Base-by-base conservation (phyloP, 345 rosid species). In the Acer campestre region DNA sequence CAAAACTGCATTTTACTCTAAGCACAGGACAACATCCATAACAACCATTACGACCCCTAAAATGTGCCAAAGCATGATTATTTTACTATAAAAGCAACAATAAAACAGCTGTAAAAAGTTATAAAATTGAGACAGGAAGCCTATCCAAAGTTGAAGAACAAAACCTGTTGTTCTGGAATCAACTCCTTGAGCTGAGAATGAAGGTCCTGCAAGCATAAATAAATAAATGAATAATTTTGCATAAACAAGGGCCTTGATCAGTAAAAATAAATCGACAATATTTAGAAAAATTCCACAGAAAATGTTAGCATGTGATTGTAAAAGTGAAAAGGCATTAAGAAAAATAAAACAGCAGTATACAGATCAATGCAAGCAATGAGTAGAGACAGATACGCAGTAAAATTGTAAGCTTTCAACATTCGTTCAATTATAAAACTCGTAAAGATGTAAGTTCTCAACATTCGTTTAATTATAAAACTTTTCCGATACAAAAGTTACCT, bases 151-250 rank as follows among this genome's bases (percentile, higher is more conserved):
- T 3, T 38, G 35, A 4, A 25, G 62, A 61, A 65, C 71, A 61
- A 68, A 68, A 91, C 99, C 97, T 94, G 99, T 82, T 96, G 95
- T 79, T 92, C 97, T 1, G 99, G 99, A 83, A 96, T 96, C 84
- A 94, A 76, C 82, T 92, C 98, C 83, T 85, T 91, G 81, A 96
- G 85, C 90, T 92, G 97, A 71, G 98, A 91, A 79, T 88, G 90
- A 71, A 96, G 95, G 81, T 92, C 97, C 99, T 96, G 84, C 67
- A 76, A 53, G n/a, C 49, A 44, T 48, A 80, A 61, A 80, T 40
- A 77, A 68, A 70, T 18, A 75, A 58, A 42, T 38, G 56, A 65
- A 27, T 66, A 61, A 29, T 70, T 20, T 67, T 10, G 73, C 7
- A 53, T 40, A 35, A 71, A 65, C 59, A 63, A 2, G 48, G 67